Evolutionary conservation across 2,329 filamentous ascomycete species (phyloP).

Genomic region (Trichoderma sp.): DNA sequence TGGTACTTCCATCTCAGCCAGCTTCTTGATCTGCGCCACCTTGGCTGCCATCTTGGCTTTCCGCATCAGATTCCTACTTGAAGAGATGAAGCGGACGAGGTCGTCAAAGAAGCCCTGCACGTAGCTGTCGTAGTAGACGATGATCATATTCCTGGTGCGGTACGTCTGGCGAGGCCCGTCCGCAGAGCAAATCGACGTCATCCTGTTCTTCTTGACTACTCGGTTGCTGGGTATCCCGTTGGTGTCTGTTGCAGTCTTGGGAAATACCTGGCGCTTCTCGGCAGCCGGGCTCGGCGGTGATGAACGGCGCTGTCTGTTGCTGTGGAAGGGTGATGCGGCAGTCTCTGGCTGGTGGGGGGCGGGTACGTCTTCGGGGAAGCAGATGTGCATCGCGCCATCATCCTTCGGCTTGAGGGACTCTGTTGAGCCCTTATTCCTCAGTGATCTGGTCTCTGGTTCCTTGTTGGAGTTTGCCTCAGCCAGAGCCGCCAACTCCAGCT

Average conservation of each 20-base stretch:
- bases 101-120: slow-evolving; percentile 80
- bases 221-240: slow-evolving; percentile 44
- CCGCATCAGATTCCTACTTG: slow-evolving; percentile 76
- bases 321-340: not conserved
- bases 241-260: slow-evolving; percentile 45
- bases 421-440: slow-evolving; percentile 51
- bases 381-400: slow-evolving; percentile 34
- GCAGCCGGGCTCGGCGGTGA: slow-evolving; percentile 15
- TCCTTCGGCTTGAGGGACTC: slow-evolving; percentile 52
- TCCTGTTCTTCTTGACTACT: slow-evolving; percentile 49
- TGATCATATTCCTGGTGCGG: slow-evolving; percentile 70
- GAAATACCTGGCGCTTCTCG: slow-evolving; percentile 28
- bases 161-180: slow-evolving; percentile 53
- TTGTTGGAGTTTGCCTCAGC: slow-evolving; percentile 30
- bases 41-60: slow-evolving; percentile 83
- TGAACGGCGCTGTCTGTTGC: slow-evolving; percentile 17
- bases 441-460: slow-evolving; percentile 37
- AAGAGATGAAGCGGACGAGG: slow-evolving; percentile 76
- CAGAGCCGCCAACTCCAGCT: slow-evolving; percentile 56
- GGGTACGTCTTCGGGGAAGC: slow-evolving; percentile 22
- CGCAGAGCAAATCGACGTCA: slow-evolving; percentile 50
- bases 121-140: slow-evolving; percentile 89
- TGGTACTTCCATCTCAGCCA: slow-evolving; percentile 58
- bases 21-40: slow-evolving; percentile 61
- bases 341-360: not conserved